Evolutionary conservation across 1,139 yeast species (phyloP), one percentile per base, ranked within the genome.

Genomic region (Scheffersomyces stambukii): DNA sequence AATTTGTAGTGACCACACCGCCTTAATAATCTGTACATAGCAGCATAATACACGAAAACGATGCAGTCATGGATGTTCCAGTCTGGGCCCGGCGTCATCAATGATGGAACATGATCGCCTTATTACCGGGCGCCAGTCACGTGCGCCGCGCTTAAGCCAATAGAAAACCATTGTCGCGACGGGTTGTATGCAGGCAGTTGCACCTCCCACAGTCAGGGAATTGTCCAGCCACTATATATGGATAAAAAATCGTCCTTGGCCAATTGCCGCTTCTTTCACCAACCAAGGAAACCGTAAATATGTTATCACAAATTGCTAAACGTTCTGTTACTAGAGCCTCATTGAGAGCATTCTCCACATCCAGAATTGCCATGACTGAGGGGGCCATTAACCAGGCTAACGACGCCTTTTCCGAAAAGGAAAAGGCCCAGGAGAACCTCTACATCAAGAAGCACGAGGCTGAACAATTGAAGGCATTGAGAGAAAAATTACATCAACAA

Each of bases 381-480:
- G 54, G 54, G 28, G 48, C 60, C 29, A 45, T 46, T 27, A 36
- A 42, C 37, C 45, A 46, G 26, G 50, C 48, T 27, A 48, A 49
- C 32, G 58, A 60, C 41, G 46, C 64, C 18, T 65, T 66, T 49
- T 43, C 53, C 39, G 71, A 66, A 36, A 64, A 60, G 47, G 73
- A 67, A 54, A 62, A 49, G 38, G 73, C 72, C 31, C 60, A 63
- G 45, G 74, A 67, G 50, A 54, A 50, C 37, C 59, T 57, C 29
- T 67, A 65, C 54, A 51, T 67, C 40, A 67, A 53, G 48, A 60
- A 65, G 50, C 72, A 65, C 42, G 73, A 67, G 54, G 61, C 64
- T 32, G 73, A 66, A 49, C 72, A 66, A 57, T 67, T 67, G 54
- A 61, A 57, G 49, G 58, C 56, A 30, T 66, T 67, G 51, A 67